A percentile compares a stretch with the other conserved stretches of the same genome.
Conservation (phyloP, 2,329 filamentous ascomycete genomes). For the Chaetomiaceae sp. region DNA sequence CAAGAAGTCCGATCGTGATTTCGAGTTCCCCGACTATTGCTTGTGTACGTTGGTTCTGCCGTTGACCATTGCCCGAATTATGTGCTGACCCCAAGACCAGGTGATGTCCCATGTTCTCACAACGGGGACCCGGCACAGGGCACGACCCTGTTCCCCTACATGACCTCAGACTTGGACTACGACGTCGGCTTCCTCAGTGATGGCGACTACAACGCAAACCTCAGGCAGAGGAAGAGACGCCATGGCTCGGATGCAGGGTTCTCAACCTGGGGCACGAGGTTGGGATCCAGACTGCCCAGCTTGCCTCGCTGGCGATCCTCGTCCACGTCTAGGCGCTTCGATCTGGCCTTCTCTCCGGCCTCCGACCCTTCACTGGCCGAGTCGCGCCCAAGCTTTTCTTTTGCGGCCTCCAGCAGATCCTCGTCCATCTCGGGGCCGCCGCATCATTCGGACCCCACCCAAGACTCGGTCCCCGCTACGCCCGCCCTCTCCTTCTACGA, state of each 20-base stretch:
- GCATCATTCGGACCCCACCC: conserved; percentile 41
- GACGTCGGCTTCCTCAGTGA: conserved; percentile 64
- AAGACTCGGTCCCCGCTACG: conserved; percentile 55
- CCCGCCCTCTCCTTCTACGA: conserved; percentile 61
- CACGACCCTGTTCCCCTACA: conserved; percentile 35
- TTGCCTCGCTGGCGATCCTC: conserved; percentile 47
- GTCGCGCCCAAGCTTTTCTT: conserved; percentile 60
- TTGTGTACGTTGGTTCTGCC: conserved; percentile 57
- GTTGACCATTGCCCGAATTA: neutral
- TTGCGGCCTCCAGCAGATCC: conserved; percentile 67
- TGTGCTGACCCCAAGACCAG: conserved; percentile 35
- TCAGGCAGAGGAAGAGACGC: conserved; percentile 52
- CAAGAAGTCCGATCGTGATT: conserved; percentile 40
- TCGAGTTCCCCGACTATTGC: conserved; percentile 62
- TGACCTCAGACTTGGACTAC: conserved; percentile 51
- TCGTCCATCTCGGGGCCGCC: conserved; percentile 67
- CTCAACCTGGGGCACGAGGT: conserved; percentile 57
- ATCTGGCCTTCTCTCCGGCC: conserved; percentile 53
- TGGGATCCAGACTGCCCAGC: conserved; percentile 57
- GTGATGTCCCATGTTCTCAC: conserved; percentile 59
- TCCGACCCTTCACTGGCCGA: conserved; percentile 77
- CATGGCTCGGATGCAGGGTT: conserved; percentile 55
- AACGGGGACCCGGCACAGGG: conserved; percentile 40
- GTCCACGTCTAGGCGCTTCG: conserved; percentile 43
- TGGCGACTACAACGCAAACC: conserved; percentile 47